Base-by-base conservation (phyloP, 139 green algal species). In the Chlamydomonas sphaeroides region DNA sequence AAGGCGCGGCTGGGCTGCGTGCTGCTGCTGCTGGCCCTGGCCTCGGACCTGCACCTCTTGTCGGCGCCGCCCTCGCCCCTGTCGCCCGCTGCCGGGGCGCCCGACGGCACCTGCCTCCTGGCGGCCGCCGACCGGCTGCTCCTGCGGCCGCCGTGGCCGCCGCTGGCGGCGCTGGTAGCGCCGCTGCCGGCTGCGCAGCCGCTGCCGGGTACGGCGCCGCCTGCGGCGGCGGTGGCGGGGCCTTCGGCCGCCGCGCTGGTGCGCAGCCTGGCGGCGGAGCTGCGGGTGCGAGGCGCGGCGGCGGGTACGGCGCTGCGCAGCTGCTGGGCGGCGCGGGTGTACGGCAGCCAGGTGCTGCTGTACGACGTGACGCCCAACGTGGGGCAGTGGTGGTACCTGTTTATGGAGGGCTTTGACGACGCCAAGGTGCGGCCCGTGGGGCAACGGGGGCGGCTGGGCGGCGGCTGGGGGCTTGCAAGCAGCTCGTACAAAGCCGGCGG, bases 371-470 rank as follows among this genome's bases (percentile, higher is more conserved):
- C 88, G 5, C 93, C 93, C 32, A 96, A 94, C 67, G 90, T 96
- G 28, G 93, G 93, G 3, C 85, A 95, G 84, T 92, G 84, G 71
- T 96, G 93, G 93, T 96, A 94, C 83, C 92, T 97, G 67, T 93
- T 94, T 61, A 89, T 91, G 8, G 88, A 96, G 89, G 88, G 92
- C 67, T 96, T 95, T 57, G 68, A 90, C 2, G 59, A 87, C 30
- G 93, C 93, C 39, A 70, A 80, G 74, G 74, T 80, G 53, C 17
- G 38, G 32, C 35, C 7, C 5, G 7, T 3, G 36, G 62, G 62
- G 38, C 11, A 14, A 14, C 11, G 14, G 14, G 11, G 14, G 45
- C 11, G 11, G 45, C 45, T 53, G 45, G 10, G 45, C 45, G 11
- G 45, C 11, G 45, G 11, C 10, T 53, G 45, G 11, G 11, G 45